Percentiles rank a stretch among this genome's conserved stretches.
These are phyloP conservation scores for Extremus antarcticus DNA, from an alignment of 495 filamentous ascomycete species.

Conservation along the genomic window DNA sequence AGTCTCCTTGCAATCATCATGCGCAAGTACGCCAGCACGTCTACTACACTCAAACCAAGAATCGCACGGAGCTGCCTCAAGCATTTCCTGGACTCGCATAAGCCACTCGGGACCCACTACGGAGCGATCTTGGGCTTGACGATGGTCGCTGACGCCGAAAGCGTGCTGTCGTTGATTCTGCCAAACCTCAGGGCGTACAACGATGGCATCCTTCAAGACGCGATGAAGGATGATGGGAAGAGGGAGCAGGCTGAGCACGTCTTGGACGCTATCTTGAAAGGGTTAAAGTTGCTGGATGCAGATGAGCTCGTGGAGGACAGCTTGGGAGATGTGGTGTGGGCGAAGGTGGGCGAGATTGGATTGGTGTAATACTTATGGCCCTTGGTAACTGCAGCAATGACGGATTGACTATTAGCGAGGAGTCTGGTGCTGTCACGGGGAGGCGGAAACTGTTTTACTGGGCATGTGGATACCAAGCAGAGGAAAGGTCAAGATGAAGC, in stretches of 20 bases:
- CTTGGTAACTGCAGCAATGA: too few species aligned
- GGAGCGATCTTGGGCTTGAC: constrained; percentile 72
- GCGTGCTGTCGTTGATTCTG: constrained; percentile 67
- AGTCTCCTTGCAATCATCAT: constrained; percentile 64
- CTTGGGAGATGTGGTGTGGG: constrained; percentile 28
- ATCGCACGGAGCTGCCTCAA: constrained; percentile 87
- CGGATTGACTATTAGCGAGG: neutral
- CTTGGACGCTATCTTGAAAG: constrained; percentile 22
- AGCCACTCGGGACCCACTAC: constrained; percentile 70
- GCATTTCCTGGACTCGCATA: constrained; percentile 71
- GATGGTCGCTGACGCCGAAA: constrained; percentile 63
- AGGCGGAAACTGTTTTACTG: too few species aligned
- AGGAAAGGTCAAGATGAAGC: too few species aligned
- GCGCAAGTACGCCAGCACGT: constrained; percentile 61
- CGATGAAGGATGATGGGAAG: constrained; percentile 23
- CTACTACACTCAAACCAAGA: constrained; percentile 68
- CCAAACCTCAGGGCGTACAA: constrained; percentile 65
- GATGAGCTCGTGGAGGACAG: constrained; percentile 17
- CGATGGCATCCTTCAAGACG: constrained; percentile 54
- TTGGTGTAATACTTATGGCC: neutral
- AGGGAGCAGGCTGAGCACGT: constrained; percentile 27
- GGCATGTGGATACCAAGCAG: too few species aligned
- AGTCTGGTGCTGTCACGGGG: too few species aligned
- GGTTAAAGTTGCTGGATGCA: constrained; percentile 21
- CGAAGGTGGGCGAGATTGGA: constrained; percentile 22